These are phyloP conservation scores for Cyanodermella asteris DNA, from an alignment of 2,329 filamentous ascomycete species.

Conservation along the genomic window DNA sequence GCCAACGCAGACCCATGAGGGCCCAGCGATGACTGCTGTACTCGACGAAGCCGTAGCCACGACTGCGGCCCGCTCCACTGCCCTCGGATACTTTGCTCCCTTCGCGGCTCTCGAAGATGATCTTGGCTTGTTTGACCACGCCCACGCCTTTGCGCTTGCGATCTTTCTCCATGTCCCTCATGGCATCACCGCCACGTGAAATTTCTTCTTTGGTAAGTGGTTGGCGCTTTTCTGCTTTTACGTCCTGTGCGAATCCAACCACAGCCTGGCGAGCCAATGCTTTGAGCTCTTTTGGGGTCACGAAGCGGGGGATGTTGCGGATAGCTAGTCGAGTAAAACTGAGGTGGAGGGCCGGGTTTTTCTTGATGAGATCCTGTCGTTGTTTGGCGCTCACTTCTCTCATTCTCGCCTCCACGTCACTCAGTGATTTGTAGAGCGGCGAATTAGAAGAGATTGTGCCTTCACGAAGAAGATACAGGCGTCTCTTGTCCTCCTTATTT, in stretches of 20 bases:
- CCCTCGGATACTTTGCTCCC: slow-evolving; percentile 66
- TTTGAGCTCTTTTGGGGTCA: slow-evolving; percentile 75
- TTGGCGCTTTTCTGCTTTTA: slow-evolving; percentile 52
- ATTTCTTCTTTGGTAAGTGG: slow-evolving; percentile 81
- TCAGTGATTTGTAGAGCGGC: slow-evolving; percentile 52
- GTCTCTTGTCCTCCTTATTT: slow-evolving; percentile 59
- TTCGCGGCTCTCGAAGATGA: slow-evolving; percentile 74
- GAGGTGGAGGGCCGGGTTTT: slow-evolving; percentile 72
- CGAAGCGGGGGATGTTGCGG: slow-evolving; percentile 68
- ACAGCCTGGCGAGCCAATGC: slow-evolving; percentile 77
- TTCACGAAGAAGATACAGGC: slow-evolving; percentile 70
- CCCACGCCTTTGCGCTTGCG: slow-evolving; percentile 68
- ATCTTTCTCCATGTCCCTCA: slow-evolving; percentile 56
- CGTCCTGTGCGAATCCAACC: slow-evolving; percentile 81
- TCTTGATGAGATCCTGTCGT: slow-evolving; percentile 73
- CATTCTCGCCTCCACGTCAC: slow-evolving; percentile 64
- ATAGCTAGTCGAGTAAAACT: slow-evolving; percentile 77
- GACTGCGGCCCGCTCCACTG: slow-evolving; percentile 56
- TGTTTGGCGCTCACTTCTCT: slow-evolving; percentile 71
- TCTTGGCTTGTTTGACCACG: slow-evolving; percentile 78
- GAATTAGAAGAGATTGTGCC: slow-evolving; percentile 62
- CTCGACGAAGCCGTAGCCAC: slow-evolving; percentile 94
- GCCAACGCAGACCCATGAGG: slow-evolving; percentile 80
- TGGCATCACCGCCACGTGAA: slow-evolving; percentile 54
- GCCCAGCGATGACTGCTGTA: slow-evolving; percentile 86